Percentiles rank a stretch among this genome's conserved stretches.
Conservation (phyloP, 2,329 filamentous ascomycete species). For the Aspergillus unguis region DNA sequence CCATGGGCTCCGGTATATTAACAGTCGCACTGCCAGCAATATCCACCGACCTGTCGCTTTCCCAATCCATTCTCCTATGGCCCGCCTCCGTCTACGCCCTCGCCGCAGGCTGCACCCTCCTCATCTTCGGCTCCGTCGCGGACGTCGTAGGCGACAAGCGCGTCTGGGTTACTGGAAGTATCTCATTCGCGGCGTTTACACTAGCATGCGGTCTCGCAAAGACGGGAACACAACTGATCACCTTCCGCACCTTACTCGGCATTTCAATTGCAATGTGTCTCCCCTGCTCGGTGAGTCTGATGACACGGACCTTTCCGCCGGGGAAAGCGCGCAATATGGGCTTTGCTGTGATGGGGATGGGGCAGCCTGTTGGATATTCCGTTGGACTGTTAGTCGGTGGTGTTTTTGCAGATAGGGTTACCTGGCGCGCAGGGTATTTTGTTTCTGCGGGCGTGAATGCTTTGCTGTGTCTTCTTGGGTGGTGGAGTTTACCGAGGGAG, state of each 20-base stretch:
- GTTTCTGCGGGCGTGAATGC: constrained; percentile 45
- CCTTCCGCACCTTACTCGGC: constrained; percentile 48
- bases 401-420: constrained; percentile 47
- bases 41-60: constrained; percentile 27
- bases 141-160: constrained; percentile 48
- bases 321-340: constrained; percentile 51
- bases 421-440: constrained; percentile 54
- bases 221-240: constrained; percentile 45
- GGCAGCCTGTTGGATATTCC: constrained; percentile 52
- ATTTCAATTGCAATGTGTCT: constrained; percentile 48
- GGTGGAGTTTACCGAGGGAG: constrained; percentile 38
- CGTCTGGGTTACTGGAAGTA: constrained; percentile 47
- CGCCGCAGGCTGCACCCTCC: constrained; percentile 36
- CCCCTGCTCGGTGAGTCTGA: constrained; percentile 49
- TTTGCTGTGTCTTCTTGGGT: constrained; percentile 39
- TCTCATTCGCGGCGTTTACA: constrained; percentile 20
- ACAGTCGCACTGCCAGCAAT: constrained; percentile 29
- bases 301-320: constrained; percentile 47
- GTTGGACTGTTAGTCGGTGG: constrained; percentile 46
- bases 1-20: constrained; percentile 29
- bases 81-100: constrained; percentile 20
- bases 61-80: constrained; percentile 12
- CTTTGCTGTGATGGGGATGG: constrained; percentile 50
- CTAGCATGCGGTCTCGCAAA: constrained; percentile 41
- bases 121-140: constrained; percentile 50